Evolutionary conservation across 2,329 filamentous ascomycete genomes (phyloP).

Genomic region (Mariannaea elegans): DNA sequence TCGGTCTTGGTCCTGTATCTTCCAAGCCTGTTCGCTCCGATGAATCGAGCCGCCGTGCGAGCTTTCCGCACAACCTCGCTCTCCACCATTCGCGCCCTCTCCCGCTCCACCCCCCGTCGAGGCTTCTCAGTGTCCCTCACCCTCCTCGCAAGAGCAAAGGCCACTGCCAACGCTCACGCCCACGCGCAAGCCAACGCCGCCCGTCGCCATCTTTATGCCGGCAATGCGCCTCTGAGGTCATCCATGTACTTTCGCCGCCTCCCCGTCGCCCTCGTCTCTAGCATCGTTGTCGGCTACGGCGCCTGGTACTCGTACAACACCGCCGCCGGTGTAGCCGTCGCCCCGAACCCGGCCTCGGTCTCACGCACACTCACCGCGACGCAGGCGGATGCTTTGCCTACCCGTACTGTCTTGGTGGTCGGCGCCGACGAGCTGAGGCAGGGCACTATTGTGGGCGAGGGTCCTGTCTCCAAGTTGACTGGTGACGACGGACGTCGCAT

Average conservation of each 20-base stretch:
- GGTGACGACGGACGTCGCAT: conserved; percentile 86
- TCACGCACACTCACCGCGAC: conserved; percentile 55
- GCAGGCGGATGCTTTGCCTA: conserved; percentile 54
- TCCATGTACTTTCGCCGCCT: conserved; percentile 81
- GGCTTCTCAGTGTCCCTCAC: conserved; percentile 59
- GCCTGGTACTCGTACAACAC: conserved; percentile 77
- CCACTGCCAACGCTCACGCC: conserved; percentile 51
- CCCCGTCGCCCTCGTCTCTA: conserved; percentile 72
- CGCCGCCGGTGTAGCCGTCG: conserved; percentile 48
- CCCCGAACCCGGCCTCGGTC: conserved; percentile 42
- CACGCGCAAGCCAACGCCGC: conserved; percentile 46
- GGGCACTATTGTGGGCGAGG: conserved; percentile 84
- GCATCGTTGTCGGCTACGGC: conserved; percentile 74
- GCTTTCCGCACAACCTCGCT: conserved; percentile 75
- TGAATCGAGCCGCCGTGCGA: conserved; percentile 78
- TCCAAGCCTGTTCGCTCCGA: conserved; percentile 52
- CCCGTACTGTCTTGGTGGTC: conserved; percentile 81
- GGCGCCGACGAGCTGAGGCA: conserved; percentile 92
- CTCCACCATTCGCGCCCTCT: conserved; percentile 66
- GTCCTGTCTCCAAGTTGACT: conserved; percentile 86
- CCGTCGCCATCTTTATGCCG: conserved; percentile 30
- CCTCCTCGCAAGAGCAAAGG: conserved; percentile 65
- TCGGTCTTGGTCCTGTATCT: conserved; percentile 24
- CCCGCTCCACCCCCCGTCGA: conserved; percentile 57
- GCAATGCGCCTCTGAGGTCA: conserved; percentile 63